Evolutionary conservation across 176 grass and related monocot species (phyloP).

Genomic region (Raddia guianensis): DNA sequence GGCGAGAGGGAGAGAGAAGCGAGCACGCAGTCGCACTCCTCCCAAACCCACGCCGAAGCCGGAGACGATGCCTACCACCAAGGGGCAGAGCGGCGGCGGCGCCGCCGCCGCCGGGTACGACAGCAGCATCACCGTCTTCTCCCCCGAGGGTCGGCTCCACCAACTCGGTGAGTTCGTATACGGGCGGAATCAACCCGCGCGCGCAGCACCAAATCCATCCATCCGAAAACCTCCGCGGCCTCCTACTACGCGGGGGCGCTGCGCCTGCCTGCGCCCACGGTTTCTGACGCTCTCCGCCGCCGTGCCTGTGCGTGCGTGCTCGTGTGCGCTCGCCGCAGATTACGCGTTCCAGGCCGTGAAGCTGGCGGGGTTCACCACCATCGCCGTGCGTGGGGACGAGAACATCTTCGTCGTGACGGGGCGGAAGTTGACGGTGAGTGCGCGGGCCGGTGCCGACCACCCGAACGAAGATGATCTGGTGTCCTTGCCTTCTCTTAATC

Average conservation of each 20-base stretch:
- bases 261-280: not conserved
- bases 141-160: constrained; percentile 54
- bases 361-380: constrained; percentile 60
- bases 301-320: not conserved
- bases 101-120: constrained; percentile 24
- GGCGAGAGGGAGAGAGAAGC: not conserved
- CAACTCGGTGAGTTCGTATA: constrained; percentile 57
- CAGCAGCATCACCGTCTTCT: constrained; percentile 62
- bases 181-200: too few species aligned
- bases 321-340: constrained; percentile 27
- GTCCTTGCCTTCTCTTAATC: not conserved
- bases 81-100: not conserved
- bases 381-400: constrained; percentile 64
- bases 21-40: not conserved
- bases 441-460: not conserved
- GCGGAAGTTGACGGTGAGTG: constrained; percentile 49
- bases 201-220: not conserved
- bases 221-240: not conserved
- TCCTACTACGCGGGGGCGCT: not conserved
- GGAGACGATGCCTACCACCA: constrained; percentile 1
- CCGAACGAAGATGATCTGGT: not conserved
- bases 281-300: not conserved
- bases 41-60: not conserved
- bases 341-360: constrained; percentile 63
- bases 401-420: constrained; percentile 56